Evolutionary conservation across 441 rosid species (phyloP).

Genomic region (Eruca vesicaria): DNA sequence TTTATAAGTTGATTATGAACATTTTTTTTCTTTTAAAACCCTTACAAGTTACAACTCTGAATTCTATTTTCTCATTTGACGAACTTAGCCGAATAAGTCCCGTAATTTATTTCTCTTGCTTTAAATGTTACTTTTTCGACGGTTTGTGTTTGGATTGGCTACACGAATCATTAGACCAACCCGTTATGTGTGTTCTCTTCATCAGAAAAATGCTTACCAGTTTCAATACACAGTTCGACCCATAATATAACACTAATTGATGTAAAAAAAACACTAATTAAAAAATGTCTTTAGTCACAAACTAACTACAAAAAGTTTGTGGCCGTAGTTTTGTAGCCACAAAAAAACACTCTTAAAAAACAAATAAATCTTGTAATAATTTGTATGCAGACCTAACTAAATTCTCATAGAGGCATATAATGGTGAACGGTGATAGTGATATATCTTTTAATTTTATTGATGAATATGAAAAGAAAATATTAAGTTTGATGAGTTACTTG

Average conservation of each 20-base stretch:
- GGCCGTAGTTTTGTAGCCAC: too few species aligned
- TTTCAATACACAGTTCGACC: neutral
- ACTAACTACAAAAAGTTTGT: too few species aligned
- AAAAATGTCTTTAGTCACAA: too few species aligned
- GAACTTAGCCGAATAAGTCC: constrained; percentile 5
- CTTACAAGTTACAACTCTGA: constrained; percentile 1
- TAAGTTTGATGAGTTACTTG: constrained; percentile 23
- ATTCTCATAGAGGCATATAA: neutral
- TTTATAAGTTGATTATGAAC: neutral
- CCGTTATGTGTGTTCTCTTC: neutral
- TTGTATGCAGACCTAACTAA: neutral
- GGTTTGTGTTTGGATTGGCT: neutral
- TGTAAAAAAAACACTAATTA: neutral
- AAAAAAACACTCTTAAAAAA: too few species aligned
- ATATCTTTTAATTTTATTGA: neutral
- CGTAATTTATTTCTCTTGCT: neutral
- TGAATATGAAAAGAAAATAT: neutral
- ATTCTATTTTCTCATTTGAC: neutral
- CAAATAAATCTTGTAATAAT: too few species aligned
- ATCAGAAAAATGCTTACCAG: neutral
- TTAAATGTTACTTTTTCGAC: neutral
- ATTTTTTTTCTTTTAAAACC: neutral
- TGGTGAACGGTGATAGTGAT: neutral
- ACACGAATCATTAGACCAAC: neutral
- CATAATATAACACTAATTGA: neutral